Evolutionary conservation across 345 rosid genomes (phyloP).

Genomic region (Eucalyptus polybractea): DNA sequence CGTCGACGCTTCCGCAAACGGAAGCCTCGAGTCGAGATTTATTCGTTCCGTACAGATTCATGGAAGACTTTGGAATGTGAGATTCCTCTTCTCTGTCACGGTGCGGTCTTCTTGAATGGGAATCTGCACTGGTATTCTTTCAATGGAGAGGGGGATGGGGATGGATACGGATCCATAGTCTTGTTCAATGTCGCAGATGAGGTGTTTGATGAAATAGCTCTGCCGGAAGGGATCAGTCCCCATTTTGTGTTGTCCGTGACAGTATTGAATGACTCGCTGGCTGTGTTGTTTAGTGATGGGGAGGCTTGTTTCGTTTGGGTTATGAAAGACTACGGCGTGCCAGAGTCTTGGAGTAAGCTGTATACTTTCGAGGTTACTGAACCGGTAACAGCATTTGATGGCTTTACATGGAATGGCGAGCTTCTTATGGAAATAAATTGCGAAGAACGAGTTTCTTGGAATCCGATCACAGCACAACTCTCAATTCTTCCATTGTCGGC

Average conservation of each 20-base stretch:
- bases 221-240: neutral
- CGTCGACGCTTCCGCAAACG: neutral
- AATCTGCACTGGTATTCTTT: no score
- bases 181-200: neutral
- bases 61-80: no score
- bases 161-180: neutral
- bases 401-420: neutral
- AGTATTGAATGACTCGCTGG: neutral
- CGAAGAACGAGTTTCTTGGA: neutral
- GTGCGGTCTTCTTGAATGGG: no score
- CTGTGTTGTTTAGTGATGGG: neutral
- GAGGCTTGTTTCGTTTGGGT: neutral
- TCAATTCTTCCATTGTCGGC: neutral
- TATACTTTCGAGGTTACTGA: neutral
- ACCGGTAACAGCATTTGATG: neutral
- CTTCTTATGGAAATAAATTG: neutral
- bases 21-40: neutral
- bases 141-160: rapidly evolving
- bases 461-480: neutral
- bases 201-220: neutral
- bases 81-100: no score
- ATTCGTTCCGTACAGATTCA: neutral
- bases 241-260: neutral
- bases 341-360: neutral
- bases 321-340: neutral